phyloP scores from a whole-genome alignment of 345 rosid species.

The Dovyalis caffra region DNA sequence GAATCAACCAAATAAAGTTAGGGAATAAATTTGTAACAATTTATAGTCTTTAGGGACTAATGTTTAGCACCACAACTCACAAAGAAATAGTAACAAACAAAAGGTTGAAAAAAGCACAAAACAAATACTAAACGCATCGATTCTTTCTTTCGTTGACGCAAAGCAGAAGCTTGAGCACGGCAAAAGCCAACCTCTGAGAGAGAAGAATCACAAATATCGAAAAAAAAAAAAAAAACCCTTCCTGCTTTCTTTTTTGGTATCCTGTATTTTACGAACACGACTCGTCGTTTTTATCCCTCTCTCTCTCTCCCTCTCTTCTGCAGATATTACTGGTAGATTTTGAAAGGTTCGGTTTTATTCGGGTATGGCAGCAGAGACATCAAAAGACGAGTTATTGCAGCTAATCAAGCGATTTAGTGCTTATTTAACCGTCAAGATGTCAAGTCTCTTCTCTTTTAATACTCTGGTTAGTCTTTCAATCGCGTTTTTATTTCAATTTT shows the following conservation, averaged over 20 bases:
- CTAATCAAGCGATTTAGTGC: constrained; percentile 90
- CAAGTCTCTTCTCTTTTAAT: constrained; percentile 59
- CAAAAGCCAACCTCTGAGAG: background rate
- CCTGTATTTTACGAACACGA: background rate
- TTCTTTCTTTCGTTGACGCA: background rate
- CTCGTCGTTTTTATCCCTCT: background rate
- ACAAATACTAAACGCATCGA: background rate
- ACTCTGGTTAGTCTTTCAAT: constrained; percentile 47
- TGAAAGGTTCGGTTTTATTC: background rate
- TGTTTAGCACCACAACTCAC: background rate
- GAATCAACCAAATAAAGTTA: background rate
- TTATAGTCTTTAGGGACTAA: background rate
- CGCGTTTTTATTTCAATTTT: background rate
- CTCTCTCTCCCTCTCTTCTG: background rate
- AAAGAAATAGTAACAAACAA: too few species aligned
- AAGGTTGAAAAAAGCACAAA: too few species aligned
- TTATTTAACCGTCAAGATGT: constrained; percentile 65
- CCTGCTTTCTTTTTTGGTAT: background rate
- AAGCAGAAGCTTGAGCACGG: background rate
- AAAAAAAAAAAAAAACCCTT: background rate
- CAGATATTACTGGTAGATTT: background rate
- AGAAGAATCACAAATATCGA: background rate
- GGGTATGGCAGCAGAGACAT: constrained; percentile 30
- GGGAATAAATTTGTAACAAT: background rate
- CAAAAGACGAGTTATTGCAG: constrained; percentile 77